Evolutionary conservation across 139 green algal genomes (phyloP).

Genomic region (Chlorella sp.): DNA sequence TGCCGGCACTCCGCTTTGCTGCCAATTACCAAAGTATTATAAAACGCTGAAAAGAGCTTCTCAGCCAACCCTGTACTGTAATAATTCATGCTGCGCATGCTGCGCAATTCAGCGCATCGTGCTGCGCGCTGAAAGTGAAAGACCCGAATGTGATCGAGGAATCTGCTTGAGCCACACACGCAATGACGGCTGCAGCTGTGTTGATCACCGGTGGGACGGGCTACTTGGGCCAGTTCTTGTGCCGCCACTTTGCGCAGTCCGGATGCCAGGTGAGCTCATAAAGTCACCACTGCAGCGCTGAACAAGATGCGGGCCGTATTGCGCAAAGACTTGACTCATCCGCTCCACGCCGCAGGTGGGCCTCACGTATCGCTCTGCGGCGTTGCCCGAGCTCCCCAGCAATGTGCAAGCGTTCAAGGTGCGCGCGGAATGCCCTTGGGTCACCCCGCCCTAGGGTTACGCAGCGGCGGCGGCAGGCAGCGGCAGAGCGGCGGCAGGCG

Average conservation of each 20-base stretch:
- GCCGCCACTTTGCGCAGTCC: constrained; percentile 38
- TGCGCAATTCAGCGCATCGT: too few species aligned
- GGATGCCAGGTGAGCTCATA: background rate
- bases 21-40: too few species aligned
- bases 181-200: constrained; percentile 11
- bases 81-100: too few species aligned
- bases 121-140: too few species aligned
- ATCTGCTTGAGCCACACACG: too few species aligned
- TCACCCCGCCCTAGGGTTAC: background rate
- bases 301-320: background rate
- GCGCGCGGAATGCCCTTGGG: too few species aligned
- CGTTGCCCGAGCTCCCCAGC: background rate
- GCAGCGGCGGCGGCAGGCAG: background rate
- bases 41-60: too few species aligned
- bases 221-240: constrained; percentile 68
- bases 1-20: too few species aligned
- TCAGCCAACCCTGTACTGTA: too few species aligned
- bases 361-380: constrained; percentile 47
- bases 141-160: too few species aligned
- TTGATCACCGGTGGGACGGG: constrained; percentile 54
- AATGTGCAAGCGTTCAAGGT: background rate
- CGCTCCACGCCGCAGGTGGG: constrained; percentile 30
- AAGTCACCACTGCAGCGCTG: background rate
- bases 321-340: background rate
- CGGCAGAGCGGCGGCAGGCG: background rate